Evolutionary conservation across 768 basidiomycete species (phyloP).

Genomic region (Dentipellis sp.): DNA sequence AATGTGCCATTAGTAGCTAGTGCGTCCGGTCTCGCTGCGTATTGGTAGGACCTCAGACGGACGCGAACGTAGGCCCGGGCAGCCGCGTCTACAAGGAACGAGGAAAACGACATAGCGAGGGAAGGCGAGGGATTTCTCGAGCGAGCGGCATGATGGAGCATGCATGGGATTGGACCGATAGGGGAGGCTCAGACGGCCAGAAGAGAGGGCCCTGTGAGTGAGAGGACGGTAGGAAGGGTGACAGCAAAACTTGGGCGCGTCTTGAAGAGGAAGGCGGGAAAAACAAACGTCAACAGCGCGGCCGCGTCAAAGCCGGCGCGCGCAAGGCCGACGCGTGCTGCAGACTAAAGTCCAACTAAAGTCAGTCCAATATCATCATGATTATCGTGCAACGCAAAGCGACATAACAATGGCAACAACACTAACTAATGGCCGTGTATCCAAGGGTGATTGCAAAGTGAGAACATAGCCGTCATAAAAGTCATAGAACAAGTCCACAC

Average conservation of each 20-base stretch:
- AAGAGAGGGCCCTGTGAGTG: not conserved
- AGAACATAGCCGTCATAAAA: no score
- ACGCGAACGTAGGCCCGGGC: constrained; percentile 37
- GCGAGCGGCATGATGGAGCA: constrained; percentile 30
- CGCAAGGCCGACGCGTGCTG: not conserved
- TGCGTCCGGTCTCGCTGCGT: no score
- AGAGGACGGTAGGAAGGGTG: not conserved
- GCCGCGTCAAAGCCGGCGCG: not conserved
- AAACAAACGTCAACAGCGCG: not conserved
- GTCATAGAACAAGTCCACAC: not conserved
- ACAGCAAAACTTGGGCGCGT: not conserved
- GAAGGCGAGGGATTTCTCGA: constrained; percentile 8
- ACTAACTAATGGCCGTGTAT: no score
- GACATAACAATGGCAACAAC: no score
- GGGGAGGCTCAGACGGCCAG: not conserved
- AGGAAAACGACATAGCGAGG: constrained; percentile 23
- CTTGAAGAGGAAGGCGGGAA: not conserved
- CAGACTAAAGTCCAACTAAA: no score
- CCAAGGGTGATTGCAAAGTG: no score
- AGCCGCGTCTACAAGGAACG: constrained; percentile 39
- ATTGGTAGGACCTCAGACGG: not conserved
- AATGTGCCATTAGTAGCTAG: no score
- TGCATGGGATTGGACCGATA: constrained; percentile 22
- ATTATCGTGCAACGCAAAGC: no score
- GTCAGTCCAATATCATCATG: no score